Base-by-base conservation (phyloP, 257 asterid species). In the Craterostigma plantagineum region DNA sequence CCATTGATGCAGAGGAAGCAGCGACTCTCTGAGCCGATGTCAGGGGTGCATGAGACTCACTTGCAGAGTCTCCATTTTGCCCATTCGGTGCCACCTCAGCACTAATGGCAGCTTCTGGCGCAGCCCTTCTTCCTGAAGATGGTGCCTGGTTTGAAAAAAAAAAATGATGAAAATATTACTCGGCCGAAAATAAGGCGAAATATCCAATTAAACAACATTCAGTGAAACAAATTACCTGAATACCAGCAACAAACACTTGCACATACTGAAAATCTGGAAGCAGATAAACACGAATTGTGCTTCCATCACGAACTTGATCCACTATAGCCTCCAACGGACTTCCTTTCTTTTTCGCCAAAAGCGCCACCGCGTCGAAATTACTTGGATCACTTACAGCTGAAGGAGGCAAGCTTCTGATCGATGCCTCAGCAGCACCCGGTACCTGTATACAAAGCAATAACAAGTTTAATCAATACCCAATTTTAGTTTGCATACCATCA, bases 291-390 rank as follows among this genome's bases (percentile, higher is more conserved):
- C 93, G 93, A 49, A 87, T 60, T 1, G 95, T 82, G 81, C 93
- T 87, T 55, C 98, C 98, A 72, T 80, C 92, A 17, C 95, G 93
- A 50, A 71, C 86, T 65, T 76, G 84, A 70, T 87, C 95, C 50
- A 87, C 98, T 42, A 82, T 58, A 54, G 93, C 98, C 59, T 87
- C 90, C 79, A 87, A 56, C 12, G 95, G 90, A 43, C 72, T 73
- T 8, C 98, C 95, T 65, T 72, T 87, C 58, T 79, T 87, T 42
- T 69, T 52, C 38, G 63, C 68, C 70, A 79, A 65, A 18, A 87
- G 69, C 34, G 79, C 92, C 90, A 70, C 60, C 11, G 92, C 92
- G 65, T 82, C 90, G 17, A 82, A 72, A 64, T 64, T 79, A 56
- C 76, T 45, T 13, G 92, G 64, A 65, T 79, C 86, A 23, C 92